A percentile compares a stretch with the other conserved stretches of the same genome.
phyloP scores from a whole-genome alignment of 2,329 filamentous ascomycete genomes.

The Hypoxylon sp. region DNA sequence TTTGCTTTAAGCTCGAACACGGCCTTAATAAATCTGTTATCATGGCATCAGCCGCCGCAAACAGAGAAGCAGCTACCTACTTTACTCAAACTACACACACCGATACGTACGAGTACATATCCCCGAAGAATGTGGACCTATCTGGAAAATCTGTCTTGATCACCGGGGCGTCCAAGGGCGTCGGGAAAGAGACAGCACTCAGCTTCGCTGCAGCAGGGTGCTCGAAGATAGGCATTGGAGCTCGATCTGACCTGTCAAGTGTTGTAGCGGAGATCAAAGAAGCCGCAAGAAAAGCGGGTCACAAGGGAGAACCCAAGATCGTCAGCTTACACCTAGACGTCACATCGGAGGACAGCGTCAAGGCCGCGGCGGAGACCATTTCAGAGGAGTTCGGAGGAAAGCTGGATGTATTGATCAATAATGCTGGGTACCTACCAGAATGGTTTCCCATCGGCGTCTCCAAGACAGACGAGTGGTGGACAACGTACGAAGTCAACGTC shows the following conservation, averaged over 20 bases:
- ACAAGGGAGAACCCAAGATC: constrained; percentile 50
- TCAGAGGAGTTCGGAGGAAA: constrained; percentile 47
- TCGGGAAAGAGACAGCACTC: constrained; percentile 64
- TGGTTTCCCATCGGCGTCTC: constrained; percentile 49
- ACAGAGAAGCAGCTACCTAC: constrained; percentile 15
- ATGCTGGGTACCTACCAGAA: constrained; percentile 58
- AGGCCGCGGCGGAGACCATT: constrained; percentile 52
- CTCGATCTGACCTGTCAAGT: constrained; percentile 63
- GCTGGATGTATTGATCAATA: constrained; percentile 59
- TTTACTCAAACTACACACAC: constrained; percentile 45
- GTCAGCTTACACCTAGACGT: constrained; percentile 56
- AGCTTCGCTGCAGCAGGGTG: constrained; percentile 66
- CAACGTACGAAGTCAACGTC: constrained; percentile 51
- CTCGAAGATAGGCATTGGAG: constrained; percentile 64
- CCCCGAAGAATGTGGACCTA: constrained; percentile 45
- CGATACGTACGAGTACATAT: constrained; percentile 55
- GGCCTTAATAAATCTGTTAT: constrained; percentile 4
- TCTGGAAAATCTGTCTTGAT: constrained; percentile 59
- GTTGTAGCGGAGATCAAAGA: constrained; percentile 58
- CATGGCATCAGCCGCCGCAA: constrained; percentile 30
- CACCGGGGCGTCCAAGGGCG: constrained; percentile 65
- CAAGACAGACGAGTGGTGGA: constrained; percentile 49
- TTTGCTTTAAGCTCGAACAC: neutral
- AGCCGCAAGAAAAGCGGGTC: constrained; percentile 51
- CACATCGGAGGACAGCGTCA: constrained; percentile 54